A percentile compares a stretch with the other conserved stretches of the same genome.
phyloP scores from a whole-genome alignment of 768 basidiomycete genomes.

The Boletus insuetus region DNA sequence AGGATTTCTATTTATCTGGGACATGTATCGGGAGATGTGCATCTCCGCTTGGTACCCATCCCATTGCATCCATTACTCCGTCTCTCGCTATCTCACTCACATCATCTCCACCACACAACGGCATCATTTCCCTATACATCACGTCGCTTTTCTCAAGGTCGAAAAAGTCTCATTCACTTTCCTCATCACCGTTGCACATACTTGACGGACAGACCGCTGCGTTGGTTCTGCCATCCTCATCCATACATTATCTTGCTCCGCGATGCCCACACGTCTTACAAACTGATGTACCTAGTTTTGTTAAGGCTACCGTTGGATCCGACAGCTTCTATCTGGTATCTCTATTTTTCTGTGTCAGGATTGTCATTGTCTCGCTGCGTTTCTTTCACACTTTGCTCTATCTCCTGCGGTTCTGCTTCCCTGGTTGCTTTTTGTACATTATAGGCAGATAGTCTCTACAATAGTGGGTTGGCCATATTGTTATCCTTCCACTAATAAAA shows the following conservation, averaged over 20 bases:
- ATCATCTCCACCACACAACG: constrained; percentile 25
- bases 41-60: constrained; percentile 24
- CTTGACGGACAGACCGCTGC: constrained; percentile 21
- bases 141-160: constrained; percentile 15
- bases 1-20: constrained; percentile 36
- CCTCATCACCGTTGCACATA: constrained; percentile 15
- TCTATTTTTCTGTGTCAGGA: constrained; percentile 14
- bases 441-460: constrained; percentile 47
- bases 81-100: constrained; percentile 24
- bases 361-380: constrained; percentile 18
- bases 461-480: constrained; percentile 57
- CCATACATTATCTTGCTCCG: constrained; percentile 11
- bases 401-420: constrained; percentile 19
- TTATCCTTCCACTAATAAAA: constrained; percentile 60
- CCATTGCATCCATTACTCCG: constrained; percentile 24
- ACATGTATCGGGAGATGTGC: constrained; percentile 28
- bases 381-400: constrained; percentile 20
- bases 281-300: constrained; percentile 8
- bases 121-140: constrained; percentile 28
- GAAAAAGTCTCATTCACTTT: constrained; percentile 14
- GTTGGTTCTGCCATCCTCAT: constrained; percentile 14
- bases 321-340: constrained; percentile 14
- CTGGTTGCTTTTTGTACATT: constrained; percentile 36
- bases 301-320: constrained; percentile 10
- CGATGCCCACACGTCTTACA: constrained; percentile 14